A percentile compares a stretch with the other conserved stretches of the same genome.
Evolutionary conservation across 2,329 filamentous ascomycete genomes (phyloP).

Genomic region (Exophiala oligosperma): DNA sequence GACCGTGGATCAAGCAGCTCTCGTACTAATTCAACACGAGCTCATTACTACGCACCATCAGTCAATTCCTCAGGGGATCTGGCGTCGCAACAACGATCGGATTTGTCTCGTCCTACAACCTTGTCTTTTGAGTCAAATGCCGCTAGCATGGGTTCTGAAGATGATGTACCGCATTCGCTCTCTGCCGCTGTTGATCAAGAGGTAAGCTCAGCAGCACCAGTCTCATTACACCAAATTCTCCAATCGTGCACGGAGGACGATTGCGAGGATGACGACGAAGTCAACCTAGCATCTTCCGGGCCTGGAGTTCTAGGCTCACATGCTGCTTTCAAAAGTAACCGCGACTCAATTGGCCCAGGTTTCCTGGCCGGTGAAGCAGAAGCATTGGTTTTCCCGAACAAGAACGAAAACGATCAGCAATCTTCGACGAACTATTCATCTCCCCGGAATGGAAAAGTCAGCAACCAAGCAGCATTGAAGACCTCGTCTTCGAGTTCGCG

Average conservation of each 20-base stretch:
- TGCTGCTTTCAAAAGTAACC: slow-evolving; percentile 1
- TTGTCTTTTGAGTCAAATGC: slow-evolving; percentile 1
- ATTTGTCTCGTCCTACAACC: background rate
- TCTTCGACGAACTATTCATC: slow-evolving; percentile 10
- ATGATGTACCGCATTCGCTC: slow-evolving; percentile 2
- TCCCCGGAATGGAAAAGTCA: background rate
- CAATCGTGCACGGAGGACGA: background rate
- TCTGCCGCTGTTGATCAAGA: background rate
- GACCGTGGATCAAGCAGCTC: slow-evolving; percentile 12
- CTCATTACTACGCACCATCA: slow-evolving; percentile 19
- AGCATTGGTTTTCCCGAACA: slow-evolving; percentile 17
- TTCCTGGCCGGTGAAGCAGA: slow-evolving; percentile 30
- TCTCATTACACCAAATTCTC: no score
- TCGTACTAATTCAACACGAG: slow-evolving; percentile 7
- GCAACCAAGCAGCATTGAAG: background rate
- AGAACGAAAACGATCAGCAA: background rate
- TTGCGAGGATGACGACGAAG: background rate
- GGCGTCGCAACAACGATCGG: slow-evolving; percentile 18
- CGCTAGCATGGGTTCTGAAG: background rate
- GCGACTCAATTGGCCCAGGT: background rate
- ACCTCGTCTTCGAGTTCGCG: slow-evolving; percentile 1
- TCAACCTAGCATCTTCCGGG: slow-evolving; percentile 4
- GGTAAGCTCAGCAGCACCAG: background rate
- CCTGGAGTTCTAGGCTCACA: slow-evolving; percentile 1
- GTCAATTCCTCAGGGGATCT: slow-evolving; percentile 25